Evolutionary conservation across 2,329 filamentous ascomycete genomes (phyloP), one percentile per base, ranked within the genome.

Genomic region (Podosphaera xanthii): DNA sequence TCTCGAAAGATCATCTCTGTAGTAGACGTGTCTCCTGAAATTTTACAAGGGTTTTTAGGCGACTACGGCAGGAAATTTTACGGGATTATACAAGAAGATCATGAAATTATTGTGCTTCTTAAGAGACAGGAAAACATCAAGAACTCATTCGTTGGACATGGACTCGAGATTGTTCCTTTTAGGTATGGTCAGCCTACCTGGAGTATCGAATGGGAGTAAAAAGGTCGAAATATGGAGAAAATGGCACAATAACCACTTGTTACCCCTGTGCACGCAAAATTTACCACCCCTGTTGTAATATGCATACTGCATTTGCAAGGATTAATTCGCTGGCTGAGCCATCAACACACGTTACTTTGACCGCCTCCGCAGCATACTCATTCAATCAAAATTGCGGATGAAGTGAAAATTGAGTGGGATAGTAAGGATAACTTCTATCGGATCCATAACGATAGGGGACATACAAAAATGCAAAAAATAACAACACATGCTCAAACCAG

Each of bases 11-110:
- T 77, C 42, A 73, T 82, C 52, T 67, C 67, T 5, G 74, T 76
- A 59, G 70, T 68, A 0, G 74, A 78, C n/a, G 71, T 82, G 7
- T 79, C 77, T 4, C 72, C 76, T 61, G 77, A 79, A 62, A 72
- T 72, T 58, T 70, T 83, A 0, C 74, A 74, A 60, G 73, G 72
- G 1, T 83, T 83, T 69, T 68, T 82, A 36, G 75, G 77, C 66
- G 65, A 67, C 2, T 74, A 72, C 59, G 79, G 78, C 4, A 72
- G 79, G 50, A 68, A 66, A 3, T 83, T 83, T 66, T 83, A 82
- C 66, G 61, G 61, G 1, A 50, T 67, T n/a, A 42, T 49, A 5
- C 61, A 65, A 49, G 46, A 30, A 2, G 60, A 53, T 30, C 61
- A 60, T 9, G 62, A 66, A 61, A 65, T 44, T 40, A 65, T 67